Conservation (phyloP, 2,329 filamentous ascomycete species). For the Leptographium lundbergii region DNA sequence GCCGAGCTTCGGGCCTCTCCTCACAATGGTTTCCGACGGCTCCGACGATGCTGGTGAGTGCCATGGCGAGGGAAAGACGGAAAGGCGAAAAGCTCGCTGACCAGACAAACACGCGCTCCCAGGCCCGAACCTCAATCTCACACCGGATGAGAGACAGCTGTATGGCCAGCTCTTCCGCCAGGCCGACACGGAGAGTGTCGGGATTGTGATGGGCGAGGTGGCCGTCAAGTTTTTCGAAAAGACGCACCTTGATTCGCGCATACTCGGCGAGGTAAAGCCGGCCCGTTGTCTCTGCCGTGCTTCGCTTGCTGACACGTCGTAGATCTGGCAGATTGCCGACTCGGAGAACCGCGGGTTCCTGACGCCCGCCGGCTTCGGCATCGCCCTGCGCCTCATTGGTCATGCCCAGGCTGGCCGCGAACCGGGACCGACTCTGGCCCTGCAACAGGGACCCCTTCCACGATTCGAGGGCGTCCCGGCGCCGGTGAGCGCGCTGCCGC, state of each 20-base stretch:
- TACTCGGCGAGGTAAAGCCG: slow-evolving; percentile 66
- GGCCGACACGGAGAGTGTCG: slow-evolving; percentile 82
- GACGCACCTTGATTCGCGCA: slow-evolving; percentile 73
- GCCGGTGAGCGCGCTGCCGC: slow-evolving; percentile 22
- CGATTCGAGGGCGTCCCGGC: slow-evolving; percentile 66
- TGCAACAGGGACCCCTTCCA: slow-evolving; percentile 78
- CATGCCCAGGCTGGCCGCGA: slow-evolving; percentile 84
- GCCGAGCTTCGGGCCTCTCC: background rate
- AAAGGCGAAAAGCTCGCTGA: background rate
- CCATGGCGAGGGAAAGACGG: background rate
- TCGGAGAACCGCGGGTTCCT: slow-evolving; percentile 90
- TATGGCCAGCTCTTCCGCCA: slow-evolving; percentile 89
- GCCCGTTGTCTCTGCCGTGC: slow-evolving; percentile 16
- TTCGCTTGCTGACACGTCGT: slow-evolving; percentile 3
- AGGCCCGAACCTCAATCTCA: slow-evolving; percentile 70
- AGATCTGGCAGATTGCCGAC: slow-evolving; percentile 99
- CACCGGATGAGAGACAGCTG: slow-evolving; percentile 80
- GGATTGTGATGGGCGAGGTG: slow-evolving; percentile 89
- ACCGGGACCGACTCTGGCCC: slow-evolving; percentile 67
- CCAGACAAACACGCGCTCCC: background rate
- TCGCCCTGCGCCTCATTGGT: slow-evolving; percentile 86
- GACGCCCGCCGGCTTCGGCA: slow-evolving; percentile 83
- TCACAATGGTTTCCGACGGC: slow-evolving; percentile 17
- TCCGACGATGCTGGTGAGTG: slow-evolving; percentile 16
- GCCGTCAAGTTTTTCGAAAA: slow-evolving; percentile 98